Conservation (phyloP, 1,284 basidiomycete genomes). For the Pseudozyma sp. region DNA sequence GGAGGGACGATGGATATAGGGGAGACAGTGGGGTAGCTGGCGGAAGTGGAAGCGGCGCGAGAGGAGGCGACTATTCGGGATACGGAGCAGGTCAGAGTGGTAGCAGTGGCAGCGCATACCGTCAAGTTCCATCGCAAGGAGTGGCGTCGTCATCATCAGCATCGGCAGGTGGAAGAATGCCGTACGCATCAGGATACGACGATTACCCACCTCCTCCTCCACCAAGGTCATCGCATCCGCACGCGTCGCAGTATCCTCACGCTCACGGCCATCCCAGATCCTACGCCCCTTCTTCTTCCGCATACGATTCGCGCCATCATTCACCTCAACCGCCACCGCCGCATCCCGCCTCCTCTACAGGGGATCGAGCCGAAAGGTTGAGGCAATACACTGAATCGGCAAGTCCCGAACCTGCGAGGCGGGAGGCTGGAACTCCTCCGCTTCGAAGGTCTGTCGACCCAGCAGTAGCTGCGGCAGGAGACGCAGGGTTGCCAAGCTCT, state of each 20-base stretch:
- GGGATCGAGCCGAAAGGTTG: conserved; percentile 40
- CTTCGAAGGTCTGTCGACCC: conserved; percentile 6
- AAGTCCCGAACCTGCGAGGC: conserved; percentile 31
- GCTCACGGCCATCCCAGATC: conserved; percentile 10
- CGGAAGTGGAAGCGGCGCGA: neutral
- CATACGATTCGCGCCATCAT: conserved; percentile 35
- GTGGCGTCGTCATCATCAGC: neutral
- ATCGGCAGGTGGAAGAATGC: conserved; percentile 6
- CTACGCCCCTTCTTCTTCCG: conserved; percentile 14
- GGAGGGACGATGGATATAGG: conserved; percentile 6
- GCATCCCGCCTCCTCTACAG: conserved; percentile 14
- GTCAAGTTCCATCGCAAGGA: neutral
- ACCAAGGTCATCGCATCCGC: conserved; percentile 16
- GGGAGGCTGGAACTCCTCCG: conserved; percentile 11
- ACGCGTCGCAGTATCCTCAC: conserved; percentile 10
- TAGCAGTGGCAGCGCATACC: neutral
- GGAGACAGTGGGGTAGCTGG: neutral
- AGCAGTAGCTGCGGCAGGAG: conserved; percentile 1
- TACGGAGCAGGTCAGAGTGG: neutral
- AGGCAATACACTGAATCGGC: conserved; percentile 47
- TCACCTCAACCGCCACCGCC: conserved; percentile 26
- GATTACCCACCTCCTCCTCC: conserved; percentile 40
- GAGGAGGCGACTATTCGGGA: neutral
- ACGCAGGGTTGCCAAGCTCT: conserved; percentile 7
- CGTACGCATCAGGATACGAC: conserved; percentile 24